Conservation (phyloP, 2,329 filamentous ascomycete genomes). For the Fusarium pininemorale region DNA sequence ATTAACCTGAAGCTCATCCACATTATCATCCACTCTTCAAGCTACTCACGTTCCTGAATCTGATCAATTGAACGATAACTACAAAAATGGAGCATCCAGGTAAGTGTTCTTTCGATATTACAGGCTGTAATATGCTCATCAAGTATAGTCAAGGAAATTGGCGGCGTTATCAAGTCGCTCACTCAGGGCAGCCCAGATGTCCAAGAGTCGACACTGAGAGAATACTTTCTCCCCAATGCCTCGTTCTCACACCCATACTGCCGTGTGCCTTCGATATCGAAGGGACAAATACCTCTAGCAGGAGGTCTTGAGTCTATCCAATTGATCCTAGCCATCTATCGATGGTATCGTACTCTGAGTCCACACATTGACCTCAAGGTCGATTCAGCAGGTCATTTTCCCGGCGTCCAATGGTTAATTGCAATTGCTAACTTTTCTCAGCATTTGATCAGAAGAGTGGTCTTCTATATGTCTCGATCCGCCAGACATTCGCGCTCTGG, state of each 20-base stretch:
- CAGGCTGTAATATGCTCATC: not conserved
- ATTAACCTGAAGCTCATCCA: not conserved
- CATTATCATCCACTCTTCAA: not conserved
- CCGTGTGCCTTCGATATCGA: slow-evolving; percentile 66
- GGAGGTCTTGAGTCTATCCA: slow-evolving; percentile 68
- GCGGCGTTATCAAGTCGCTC: slow-evolving; percentile 72
- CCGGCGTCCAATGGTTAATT: accelerated
- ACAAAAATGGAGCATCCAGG: slow-evolving; percentile 52
- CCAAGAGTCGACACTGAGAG: slow-evolving; percentile 71
- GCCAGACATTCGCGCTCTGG: slow-evolving; percentile 81
- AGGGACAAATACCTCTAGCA: slow-evolving; percentile 52
- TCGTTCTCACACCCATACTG: slow-evolving; percentile 84
- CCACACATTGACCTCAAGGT: slow-evolving; percentile 76
- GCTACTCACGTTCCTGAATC: not conserved
- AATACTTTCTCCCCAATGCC: slow-evolving; percentile 78
- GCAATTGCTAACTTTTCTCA: slow-evolving; percentile 40
- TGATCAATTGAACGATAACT: not conserved
- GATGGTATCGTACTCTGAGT: slow-evolving; percentile 86
- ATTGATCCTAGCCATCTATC: slow-evolving; percentile 75
- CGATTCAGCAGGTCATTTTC: slow-evolving; percentile 59
- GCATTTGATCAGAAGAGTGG: slow-evolving; percentile 73
- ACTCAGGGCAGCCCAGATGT: slow-evolving; percentile 72
- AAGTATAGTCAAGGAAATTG: slow-evolving; percentile 66
- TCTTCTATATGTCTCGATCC: slow-evolving; percentile 77
- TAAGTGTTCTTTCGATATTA: slow-evolving; percentile 23